These are phyloP conservation scores for Botryosphaeria dothidea DNA, from an alignment of 2,329 filamentous ascomycete species.

Conservation along the genomic window DNA sequence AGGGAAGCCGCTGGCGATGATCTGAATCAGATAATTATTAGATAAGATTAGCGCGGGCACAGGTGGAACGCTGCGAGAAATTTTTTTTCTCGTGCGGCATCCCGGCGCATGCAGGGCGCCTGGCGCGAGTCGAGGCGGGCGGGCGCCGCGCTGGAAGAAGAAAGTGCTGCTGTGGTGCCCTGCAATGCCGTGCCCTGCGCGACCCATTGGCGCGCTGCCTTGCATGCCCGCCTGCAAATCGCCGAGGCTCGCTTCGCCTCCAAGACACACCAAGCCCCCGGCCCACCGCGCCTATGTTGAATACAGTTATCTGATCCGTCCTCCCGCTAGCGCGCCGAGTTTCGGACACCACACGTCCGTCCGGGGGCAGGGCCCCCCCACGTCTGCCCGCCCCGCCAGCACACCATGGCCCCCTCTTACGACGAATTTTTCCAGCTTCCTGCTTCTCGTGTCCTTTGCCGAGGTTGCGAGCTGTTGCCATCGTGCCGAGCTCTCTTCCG, in stretches of 20 bases:
- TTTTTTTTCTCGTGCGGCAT: slow-evolving; percentile 4
- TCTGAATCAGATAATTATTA: slow-evolving; percentile 21
- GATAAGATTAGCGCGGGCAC: slow-evolving; percentile 19
- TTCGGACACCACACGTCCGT: background rate
- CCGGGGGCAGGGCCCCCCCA: background rate
- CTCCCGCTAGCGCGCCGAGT: slow-evolving; percentile 1
- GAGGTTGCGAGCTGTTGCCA: background rate
- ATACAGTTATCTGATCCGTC: slow-evolving; percentile 17
- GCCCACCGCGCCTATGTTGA: slow-evolving; percentile 5
- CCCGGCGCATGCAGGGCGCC: background rate
- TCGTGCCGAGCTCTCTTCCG: background rate
- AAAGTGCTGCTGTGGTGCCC: background rate
- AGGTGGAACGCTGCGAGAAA: slow-evolving; percentile 15
- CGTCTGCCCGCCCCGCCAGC: slow-evolving; percentile 1
- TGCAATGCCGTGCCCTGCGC: background rate
- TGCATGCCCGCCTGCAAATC: background rate
- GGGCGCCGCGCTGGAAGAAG: slow-evolving; percentile 7
- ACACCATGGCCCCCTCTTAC: background rate
- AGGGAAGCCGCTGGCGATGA: slow-evolving; percentile 9
- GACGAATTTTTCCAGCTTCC: background rate
- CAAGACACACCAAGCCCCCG: slow-evolving; percentile 1
- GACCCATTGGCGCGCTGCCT: background rate
- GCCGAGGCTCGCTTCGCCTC: slow-evolving; percentile 10
- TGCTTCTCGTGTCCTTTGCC: background rate
- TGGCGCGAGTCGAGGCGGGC: background rate